Conservation (phyloP, 139 green algal species). For the Chlamydomonas schloesseri region DNA sequence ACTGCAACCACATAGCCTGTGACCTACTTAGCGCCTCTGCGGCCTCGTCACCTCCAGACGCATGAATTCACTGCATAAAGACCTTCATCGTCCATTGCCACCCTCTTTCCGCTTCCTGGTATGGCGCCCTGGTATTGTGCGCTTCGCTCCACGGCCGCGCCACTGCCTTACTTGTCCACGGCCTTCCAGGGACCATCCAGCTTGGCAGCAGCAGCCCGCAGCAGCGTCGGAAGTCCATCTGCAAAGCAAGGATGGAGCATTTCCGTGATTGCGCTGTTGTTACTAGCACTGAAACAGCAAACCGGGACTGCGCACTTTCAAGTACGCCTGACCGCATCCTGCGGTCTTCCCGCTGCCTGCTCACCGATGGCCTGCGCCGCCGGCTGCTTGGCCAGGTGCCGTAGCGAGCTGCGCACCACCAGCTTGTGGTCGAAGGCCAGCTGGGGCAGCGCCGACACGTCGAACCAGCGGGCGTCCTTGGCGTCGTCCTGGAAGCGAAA, state of each 20-base stretch:
- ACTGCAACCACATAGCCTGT: no score
- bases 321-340: no score
- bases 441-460: conserved; percentile 50
- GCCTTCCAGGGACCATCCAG: conserved; percentile 42
- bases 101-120: no score
- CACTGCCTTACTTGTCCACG: not conserved
- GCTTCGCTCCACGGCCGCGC: no score
- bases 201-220: conserved; percentile 33
- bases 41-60: no score
- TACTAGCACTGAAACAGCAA: no score
- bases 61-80: no score
- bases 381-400: conserved; percentile 39
- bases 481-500: conserved; percentile 77
- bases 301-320: no score
- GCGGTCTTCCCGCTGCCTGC: not conserved
- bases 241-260: not conserved
- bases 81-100: no score
- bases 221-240: not conserved
- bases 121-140: no score
- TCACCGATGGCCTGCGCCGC: conserved; percentile 26
- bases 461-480: conserved; percentile 69
- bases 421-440: conserved; percentile 82
- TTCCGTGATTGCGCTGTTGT: no score
- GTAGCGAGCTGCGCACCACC: conserved; percentile 56
- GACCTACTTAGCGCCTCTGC: no score